Evolutionary conservation across 2,329 filamentous ascomycete species (phyloP).

Genomic region (Paecilomyces niveus): DNA sequence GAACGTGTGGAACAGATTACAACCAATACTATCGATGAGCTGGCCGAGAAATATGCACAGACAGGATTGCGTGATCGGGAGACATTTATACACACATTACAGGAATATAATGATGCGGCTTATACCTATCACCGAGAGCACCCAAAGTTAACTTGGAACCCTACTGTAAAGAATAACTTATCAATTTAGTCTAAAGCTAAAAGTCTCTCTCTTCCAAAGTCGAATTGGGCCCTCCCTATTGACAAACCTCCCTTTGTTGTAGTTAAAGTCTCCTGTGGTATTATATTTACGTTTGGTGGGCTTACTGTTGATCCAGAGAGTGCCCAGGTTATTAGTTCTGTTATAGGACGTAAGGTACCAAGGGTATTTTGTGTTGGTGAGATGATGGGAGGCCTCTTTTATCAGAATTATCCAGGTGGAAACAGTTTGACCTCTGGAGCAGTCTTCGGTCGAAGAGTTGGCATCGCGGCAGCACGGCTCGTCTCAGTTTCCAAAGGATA

Average conservation of each 20-base stretch:
- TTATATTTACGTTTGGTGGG: slow-evolving; percentile 64
- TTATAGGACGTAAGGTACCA: too few relatives aligned
- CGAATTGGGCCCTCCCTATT: slow-evolving; percentile 59
- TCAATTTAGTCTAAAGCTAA: slow-evolving; percentile 49
- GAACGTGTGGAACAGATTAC: slow-evolving; percentile 49
- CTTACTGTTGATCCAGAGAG: slow-evolving; percentile 51
- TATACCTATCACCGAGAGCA: slow-evolving; percentile 40
- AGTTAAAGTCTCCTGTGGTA: slow-evolving; percentile 57
- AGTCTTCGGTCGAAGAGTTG: too few relatives aligned
- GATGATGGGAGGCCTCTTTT: not conserved
- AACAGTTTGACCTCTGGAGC: not conserved
- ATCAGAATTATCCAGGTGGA: not conserved
- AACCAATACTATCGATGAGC: slow-evolving; percentile 46
- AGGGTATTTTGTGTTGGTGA: slow-evolving; percentile 23
- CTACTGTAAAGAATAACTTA: slow-evolving; percentile 53
- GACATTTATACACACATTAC: slow-evolving; percentile 47
- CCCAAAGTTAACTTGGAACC: slow-evolving; percentile 47
- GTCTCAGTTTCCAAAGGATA: too few relatives aligned
- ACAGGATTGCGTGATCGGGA: slow-evolving; percentile 42
- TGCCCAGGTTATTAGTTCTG: slow-evolving; percentile 26
- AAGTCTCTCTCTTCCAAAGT: slow-evolving; percentile 48
- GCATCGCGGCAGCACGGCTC: too few relatives aligned
- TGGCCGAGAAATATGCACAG: slow-evolving; percentile 44
- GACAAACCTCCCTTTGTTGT: slow-evolving; percentile 54
- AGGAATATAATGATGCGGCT: slow-evolving; percentile 55